A percentile compares a stretch with the other conserved stretches of the same genome.
Evolutionary conservation across 2,329 filamentous ascomycete genomes (phyloP).

Genomic region (Fusarium armeniacum): DNA sequence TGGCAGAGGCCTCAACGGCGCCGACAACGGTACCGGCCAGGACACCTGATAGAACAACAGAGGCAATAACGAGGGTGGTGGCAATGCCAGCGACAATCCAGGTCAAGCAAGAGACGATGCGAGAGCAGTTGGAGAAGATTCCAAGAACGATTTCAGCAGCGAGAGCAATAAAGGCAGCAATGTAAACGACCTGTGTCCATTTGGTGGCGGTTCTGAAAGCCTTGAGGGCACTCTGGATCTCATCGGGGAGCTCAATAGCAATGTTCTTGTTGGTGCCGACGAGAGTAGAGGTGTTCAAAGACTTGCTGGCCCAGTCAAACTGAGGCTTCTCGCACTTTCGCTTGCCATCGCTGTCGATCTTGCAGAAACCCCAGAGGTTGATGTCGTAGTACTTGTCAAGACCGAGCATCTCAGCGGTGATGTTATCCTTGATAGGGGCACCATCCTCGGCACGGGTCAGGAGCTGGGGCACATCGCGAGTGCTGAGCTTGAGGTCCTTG

Average conservation of each 20-base stretch:
- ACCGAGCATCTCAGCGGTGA: slow-evolving; percentile 70
- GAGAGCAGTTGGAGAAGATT: slow-evolving; percentile 85
- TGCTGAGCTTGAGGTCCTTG: slow-evolving; percentile 39
- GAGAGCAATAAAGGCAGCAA: slow-evolving; percentile 79
- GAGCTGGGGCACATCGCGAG: slow-evolving; percentile 47
- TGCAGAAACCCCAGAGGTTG: slow-evolving; percentile 90
- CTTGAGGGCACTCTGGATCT: slow-evolving; percentile 76
- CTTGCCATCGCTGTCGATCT: slow-evolving; percentile 66
- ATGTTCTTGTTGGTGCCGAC: slow-evolving; percentile 60
- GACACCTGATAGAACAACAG: slow-evolving; percentile 80
- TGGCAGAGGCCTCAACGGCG: slow-evolving; percentile 64
- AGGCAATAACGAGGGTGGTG: slow-evolving; percentile 67
- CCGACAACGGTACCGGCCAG: slow-evolving; percentile 78
- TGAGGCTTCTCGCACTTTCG: slow-evolving; percentile 77
- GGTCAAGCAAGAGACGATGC: slow-evolving; percentile 84
- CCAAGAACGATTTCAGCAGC: slow-evolving; percentile 81
- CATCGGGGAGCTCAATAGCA: slow-evolving; percentile 75
- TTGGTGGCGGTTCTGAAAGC: slow-evolving; percentile 80
- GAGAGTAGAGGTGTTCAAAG: slow-evolving; percentile 74
- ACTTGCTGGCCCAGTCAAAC: slow-evolving; percentile 82
- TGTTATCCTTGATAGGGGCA: slow-evolving; percentile 57
- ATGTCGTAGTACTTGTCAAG: slow-evolving; percentile 85
- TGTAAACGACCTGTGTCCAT: slow-evolving; percentile 87
- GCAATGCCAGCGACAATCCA: slow-evolving; percentile 80
- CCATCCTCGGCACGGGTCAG: slow-evolving; percentile 66